A percentile compares a stretch with the other conserved stretches of the same genome.
These are phyloP conservation scores for Thalassia testudinum DNA, from an alignment of 116 monocot genomes.

Conservation along the genomic window DNA sequence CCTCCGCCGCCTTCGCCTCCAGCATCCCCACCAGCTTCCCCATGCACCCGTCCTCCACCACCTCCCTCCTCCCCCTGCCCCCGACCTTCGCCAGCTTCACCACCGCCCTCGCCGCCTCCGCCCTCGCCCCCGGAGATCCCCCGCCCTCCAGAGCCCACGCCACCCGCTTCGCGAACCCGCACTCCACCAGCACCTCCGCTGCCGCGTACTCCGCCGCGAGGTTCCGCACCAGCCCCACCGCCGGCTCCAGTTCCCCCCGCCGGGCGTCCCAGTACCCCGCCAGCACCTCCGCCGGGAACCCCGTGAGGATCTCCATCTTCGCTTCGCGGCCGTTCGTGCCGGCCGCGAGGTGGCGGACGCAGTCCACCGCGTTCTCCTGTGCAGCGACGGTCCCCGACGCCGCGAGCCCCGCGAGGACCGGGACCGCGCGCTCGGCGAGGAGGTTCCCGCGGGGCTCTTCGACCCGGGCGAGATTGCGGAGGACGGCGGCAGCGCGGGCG, in stretches of 20 bases:
- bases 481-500: slow-evolving; percentile 51
- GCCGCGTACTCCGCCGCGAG: slow-evolving; percentile 32
- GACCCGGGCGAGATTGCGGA: slow-evolving; percentile 48
- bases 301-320: slow-evolving; percentile 36
- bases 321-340: slow-evolving; percentile 13
- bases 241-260: slow-evolving; percentile 28
- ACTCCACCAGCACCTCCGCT: slow-evolving; percentile 24
- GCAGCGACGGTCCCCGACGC: slow-evolving; percentile 40
- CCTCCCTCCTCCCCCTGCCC: slow-evolving; percentile 22
- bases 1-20: slow-evolving; percentile 44
- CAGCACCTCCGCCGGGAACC: slow-evolving; percentile 32
- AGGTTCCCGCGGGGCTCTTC: slow-evolving; percentile 29
- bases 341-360: slow-evolving; percentile 45
- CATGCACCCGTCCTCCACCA: slow-evolving; percentile 19
- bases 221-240: slow-evolving; percentile 36
- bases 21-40: slow-evolving; percentile 37
- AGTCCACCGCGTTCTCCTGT: slow-evolving; percentile 40
- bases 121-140: slow-evolving; percentile 32
- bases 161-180: slow-evolving; percentile 21
- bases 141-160: slow-evolving; percentile 7
- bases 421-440: slow-evolving; percentile 34
- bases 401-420: slow-evolving; percentile 25
- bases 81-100: slow-evolving; percentile 8
- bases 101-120: slow-evolving; percentile 36
- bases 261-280: slow-evolving; percentile 22